Evolutionary conservation across 345 rosid species (phyloP), one percentile per base, ranked within the genome.

Genomic region (Jatropha curcas): DNA sequence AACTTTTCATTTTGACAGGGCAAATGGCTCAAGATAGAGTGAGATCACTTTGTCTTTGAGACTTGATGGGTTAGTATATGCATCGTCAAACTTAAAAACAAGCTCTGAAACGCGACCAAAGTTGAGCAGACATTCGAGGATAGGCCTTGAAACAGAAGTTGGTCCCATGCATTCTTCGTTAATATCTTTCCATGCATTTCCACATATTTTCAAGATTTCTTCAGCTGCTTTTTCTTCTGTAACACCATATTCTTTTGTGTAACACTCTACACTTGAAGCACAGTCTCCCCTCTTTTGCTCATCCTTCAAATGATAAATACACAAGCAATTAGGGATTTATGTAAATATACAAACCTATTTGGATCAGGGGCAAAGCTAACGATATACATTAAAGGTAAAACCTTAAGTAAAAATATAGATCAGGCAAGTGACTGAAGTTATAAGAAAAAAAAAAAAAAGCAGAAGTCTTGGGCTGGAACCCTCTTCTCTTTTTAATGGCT

Each of bases 201-300:
- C 37, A 41, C 31, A n/a, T 13, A 22, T 39, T 25, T 64, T 64
- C 17, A 20, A 52, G 5, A 64, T 37, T 25, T 39, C 56, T 41
- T 30, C 33, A 14, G n/a, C 30, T 5, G 79, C 70, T 31, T 76
- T 48, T 11, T 41, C 12, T 63, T 55, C 22, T 4, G 79, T 41
- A 0, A 68, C 62, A 2, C 63, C 57, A 43, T 73, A 27, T 10
- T 74, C 58, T 4, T 65, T 74, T 59, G 56, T 74, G 34, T 74
- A 65, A 24, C 71, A 41, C 22, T 74, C 10, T 11, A 74, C 33
- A 1, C 24, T 43, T 0, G 63, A 65, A 17, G 48, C 22, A 22
- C 31, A 20, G 3, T 56, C 30, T 19, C 11, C 56, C 31, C 56
- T 25, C 58, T 41, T 55, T 22, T 55, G 50, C 71, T 73, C 76